Conservation (phyloP, 169 alveolate species). For the Cryptosporidium meleagridis region DNA sequence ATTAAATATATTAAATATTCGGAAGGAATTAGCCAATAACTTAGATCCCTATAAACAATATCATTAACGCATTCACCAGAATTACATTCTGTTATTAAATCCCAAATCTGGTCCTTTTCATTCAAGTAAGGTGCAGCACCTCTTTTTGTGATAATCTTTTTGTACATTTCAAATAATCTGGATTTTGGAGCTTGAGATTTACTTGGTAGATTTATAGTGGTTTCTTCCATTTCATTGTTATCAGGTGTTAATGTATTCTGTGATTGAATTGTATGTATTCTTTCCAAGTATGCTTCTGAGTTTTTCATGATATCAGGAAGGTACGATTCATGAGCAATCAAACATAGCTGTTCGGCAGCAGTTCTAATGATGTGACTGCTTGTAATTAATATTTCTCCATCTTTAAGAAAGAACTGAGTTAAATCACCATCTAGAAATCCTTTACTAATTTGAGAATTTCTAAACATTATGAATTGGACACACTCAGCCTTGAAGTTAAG, state of each 20-base stretch:
- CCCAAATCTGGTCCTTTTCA: conserved; percentile 51
- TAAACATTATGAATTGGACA: conserved; percentile 1
- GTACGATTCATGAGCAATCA: conserved; percentile 42
- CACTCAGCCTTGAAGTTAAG: conserved; percentile 29
- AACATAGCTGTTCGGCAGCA: conserved; percentile 40
- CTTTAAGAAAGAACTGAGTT: conserved; percentile 48
- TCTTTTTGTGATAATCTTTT: conserved; percentile 7
- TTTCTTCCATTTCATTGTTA: background rate
- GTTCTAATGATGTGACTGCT: conserved; percentile 39
- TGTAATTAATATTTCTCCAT: conserved; percentile 37
- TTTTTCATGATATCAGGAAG: conserved; percentile 42
- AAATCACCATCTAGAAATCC: conserved; percentile 49
- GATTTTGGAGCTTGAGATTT: conserved; percentile 13
- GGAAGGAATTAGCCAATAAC: conserved; percentile 58
- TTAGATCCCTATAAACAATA: conserved; percentile 13
- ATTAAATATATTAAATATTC: background rate
- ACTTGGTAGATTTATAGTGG: background rate
- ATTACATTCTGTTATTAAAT: background rate
- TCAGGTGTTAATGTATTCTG: background rate
- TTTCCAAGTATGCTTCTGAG: conserved; percentile 35
- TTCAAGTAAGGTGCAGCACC: conserved; percentile 21
- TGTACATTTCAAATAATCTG: conserved; percentile 21
- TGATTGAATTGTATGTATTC: conserved; percentile 11
- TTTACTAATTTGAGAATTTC: conserved; percentile 50
- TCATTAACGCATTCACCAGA: conserved; percentile 58